These are phyloP conservation scores for Xylogone sp. DNA, from an alignment of 2,329 filamentous ascomycete species.

Conservation along the genomic window DNA sequence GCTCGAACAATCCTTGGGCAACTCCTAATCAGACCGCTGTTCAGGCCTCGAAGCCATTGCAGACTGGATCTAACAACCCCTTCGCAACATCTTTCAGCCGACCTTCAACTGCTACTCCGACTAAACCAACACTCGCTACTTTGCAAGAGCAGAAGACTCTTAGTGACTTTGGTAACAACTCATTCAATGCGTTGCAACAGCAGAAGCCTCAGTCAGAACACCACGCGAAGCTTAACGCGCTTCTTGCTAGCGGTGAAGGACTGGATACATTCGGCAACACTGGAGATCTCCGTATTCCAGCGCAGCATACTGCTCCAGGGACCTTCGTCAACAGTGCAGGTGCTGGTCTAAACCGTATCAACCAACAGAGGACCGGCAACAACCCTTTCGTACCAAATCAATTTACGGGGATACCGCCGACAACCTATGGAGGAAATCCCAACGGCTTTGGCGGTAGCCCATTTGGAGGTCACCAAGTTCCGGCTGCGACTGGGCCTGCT, in stretches of 20 bases:
- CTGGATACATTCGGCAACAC: conserved; percentile 97
- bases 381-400: conserved; percentile 88
- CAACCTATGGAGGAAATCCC: conserved; percentile 46
- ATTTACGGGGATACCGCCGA: conserved; percentile 71
- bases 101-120: conserved; percentile 51
- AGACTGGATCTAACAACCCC: conserved; percentile 96
- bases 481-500: conserved; percentile 53
- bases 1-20: conserved; percentile 94
- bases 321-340: conserved; percentile 97
- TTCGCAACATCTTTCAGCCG: conserved; percentile 75
- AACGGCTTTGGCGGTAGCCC: conserved; percentile 18
- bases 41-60: conserved; percentile 70
- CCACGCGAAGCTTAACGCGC: conserved; percentile 75
- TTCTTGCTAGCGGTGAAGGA: conserved; percentile 83
- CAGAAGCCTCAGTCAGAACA: conserved; percentile 54
- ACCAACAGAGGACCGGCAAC: conserved; percentile 56
- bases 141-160: conserved; percentile 83
- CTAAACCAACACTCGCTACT: conserved; percentile 68
- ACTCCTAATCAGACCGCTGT: conserved; percentile 52
- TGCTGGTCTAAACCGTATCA: conserved; percentile 68
- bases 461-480: conserved; percentile 37
- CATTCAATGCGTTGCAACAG: not conserved
- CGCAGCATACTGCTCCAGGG: conserved; percentile 93
- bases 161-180: conserved; percentile 27
- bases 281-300: conserved; percentile 91